phyloP scores from a whole-genome alignment of 2,329 filamentous ascomycete genomes.

The Chaetomiaceae sp. region DNA sequence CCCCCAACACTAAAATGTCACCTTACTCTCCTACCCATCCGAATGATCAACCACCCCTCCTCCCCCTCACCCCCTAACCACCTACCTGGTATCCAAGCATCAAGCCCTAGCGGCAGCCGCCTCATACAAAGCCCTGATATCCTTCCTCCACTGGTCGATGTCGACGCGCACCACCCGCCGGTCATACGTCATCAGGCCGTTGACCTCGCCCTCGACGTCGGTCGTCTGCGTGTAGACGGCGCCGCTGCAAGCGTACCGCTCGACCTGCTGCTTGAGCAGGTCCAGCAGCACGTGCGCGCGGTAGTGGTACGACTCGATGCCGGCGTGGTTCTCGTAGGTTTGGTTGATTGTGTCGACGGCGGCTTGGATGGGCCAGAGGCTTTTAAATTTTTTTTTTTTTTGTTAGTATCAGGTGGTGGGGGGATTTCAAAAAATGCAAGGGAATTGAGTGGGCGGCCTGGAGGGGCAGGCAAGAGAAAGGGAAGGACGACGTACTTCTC shows the following conservation, averaged over 20 bases:
- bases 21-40: no score
- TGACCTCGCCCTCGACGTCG: constrained; percentile 71
- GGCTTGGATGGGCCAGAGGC: constrained; percentile 59
- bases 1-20: no score
- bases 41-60: no score
- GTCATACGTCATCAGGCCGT: constrained; percentile 67
- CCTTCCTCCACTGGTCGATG: constrained; percentile 52
- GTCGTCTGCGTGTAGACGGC: constrained; percentile 71
- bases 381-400: constrained; percentile 25
- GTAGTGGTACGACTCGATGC: constrained; percentile 61
- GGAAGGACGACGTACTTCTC: constrained; percentile 46
- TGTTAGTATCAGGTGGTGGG: not conserved
- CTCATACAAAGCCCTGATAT: constrained; percentile 57
- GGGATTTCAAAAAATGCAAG: no score
- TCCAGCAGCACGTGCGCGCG: constrained; percentile 56
- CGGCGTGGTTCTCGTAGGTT: constrained; percentile 62
- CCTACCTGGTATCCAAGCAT: no score
- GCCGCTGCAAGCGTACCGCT: constrained; percentile 58
- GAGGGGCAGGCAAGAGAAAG: not conserved
- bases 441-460: not conserved
- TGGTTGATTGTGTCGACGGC: constrained; percentile 59
- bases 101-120: constrained; percentile 38
- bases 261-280: constrained; percentile 59
- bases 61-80: no score
- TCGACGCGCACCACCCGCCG: constrained; percentile 56